Evolutionary conservation across 164 flowering plant species (phyloP).

Genomic region (Malania oleifera): DNA sequence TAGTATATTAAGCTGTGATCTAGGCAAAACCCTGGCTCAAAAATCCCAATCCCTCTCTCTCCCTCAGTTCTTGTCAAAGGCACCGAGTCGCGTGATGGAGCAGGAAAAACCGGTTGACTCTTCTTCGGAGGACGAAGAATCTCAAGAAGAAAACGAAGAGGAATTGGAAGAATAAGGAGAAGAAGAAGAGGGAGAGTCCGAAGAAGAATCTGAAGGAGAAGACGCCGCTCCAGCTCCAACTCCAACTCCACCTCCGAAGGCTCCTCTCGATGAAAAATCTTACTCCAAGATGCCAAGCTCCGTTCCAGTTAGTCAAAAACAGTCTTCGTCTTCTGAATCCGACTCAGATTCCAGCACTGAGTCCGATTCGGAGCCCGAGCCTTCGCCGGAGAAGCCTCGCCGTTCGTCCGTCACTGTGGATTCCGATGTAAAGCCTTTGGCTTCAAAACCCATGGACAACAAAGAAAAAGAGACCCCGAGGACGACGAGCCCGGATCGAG

Average conservation of each 20-base stretch:
- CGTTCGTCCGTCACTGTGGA: constrained; percentile 8
- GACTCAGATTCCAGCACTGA: constrained; percentile 16
- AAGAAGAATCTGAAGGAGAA: not conserved
- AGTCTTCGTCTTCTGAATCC: constrained; percentile 10
- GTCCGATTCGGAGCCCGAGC: constrained; percentile 21
- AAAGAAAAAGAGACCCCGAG: not conserved
- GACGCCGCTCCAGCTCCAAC: not conserved
- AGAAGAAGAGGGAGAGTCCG: not conserved
- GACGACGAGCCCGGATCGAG: constrained; percentile 15
- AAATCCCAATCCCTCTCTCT: not conserved
- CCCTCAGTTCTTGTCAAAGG: constrained; percentile 14
- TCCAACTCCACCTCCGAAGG: constrained; percentile 5
- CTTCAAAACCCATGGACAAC: constrained; percentile 35
- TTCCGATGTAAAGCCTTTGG: constrained; percentile 20
- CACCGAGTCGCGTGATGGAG: constrained; percentile 22
- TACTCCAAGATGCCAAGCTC: not conserved
- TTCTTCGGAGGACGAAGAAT: constrained; percentile 16
- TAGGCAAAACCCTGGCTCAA: not conserved
- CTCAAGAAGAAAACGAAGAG: constrained; percentile 3
- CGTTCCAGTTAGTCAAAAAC: not conserved
- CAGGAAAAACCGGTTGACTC: constrained; percentile 23
- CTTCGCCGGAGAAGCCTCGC: not conserved
- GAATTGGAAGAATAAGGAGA: constrained; percentile 7
- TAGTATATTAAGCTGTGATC: no score
- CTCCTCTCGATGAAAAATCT: constrained; percentile 2